Evolutionary conservation across 2,329 filamentous ascomycete species (phyloP).

Genomic region (Stemphylium vesicarium): DNA sequence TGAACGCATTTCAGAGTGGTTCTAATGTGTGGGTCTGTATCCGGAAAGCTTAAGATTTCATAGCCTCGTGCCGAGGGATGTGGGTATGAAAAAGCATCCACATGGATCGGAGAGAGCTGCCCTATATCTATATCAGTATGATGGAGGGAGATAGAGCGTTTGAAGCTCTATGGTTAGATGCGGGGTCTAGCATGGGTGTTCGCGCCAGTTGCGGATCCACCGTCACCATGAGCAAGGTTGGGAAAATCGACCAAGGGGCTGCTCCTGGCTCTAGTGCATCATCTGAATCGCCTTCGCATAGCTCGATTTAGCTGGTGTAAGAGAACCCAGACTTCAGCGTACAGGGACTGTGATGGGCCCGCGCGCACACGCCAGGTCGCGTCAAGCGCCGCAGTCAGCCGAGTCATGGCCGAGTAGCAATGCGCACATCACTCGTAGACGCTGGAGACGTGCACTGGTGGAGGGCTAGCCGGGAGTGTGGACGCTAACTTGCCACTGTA

Average conservation of each 20-base stretch:
- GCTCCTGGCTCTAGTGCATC: slow-evolving; percentile 36
- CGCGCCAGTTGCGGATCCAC: slow-evolving; percentile 40
- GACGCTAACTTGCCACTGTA: slow-evolving; percentile 38
- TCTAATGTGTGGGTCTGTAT: slow-evolving; percentile 23
- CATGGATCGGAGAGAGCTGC: slow-evolving; percentile 33
- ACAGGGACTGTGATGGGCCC: slow-evolving; percentile 21
- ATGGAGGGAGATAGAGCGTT: slow-evolving; percentile 28
- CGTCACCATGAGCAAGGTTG: slow-evolving; percentile 33
- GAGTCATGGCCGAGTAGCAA: slow-evolving; percentile 38
- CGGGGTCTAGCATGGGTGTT: slow-evolving; percentile 45
- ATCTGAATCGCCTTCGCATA: slow-evolving; percentile 37
- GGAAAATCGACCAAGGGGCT: slow-evolving; percentile 30
- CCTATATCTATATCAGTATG: slow-evolving; percentile 42
- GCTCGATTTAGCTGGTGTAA: slow-evolving; percentile 40
- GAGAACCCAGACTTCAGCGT: slow-evolving; percentile 21
- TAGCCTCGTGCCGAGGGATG: slow-evolving; percentile 29
- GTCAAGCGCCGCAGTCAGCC: slow-evolving; percentile 35
- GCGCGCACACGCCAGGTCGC: slow-evolving; percentile 21
- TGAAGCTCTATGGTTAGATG: slow-evolving; percentile 35
- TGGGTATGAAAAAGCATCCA: slow-evolving; percentile 30
- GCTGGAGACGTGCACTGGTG: slow-evolving; percentile 16
- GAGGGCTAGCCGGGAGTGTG: slow-evolving; percentile 26
- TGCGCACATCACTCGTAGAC: slow-evolving; percentile 27
- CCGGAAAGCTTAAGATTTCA: slow-evolving; percentile 16
- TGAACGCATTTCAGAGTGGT: slow-evolving; percentile 43